Conservation (phyloP, 768 basidiomycete genomes). For the Lactifluus echinatus region DNA sequence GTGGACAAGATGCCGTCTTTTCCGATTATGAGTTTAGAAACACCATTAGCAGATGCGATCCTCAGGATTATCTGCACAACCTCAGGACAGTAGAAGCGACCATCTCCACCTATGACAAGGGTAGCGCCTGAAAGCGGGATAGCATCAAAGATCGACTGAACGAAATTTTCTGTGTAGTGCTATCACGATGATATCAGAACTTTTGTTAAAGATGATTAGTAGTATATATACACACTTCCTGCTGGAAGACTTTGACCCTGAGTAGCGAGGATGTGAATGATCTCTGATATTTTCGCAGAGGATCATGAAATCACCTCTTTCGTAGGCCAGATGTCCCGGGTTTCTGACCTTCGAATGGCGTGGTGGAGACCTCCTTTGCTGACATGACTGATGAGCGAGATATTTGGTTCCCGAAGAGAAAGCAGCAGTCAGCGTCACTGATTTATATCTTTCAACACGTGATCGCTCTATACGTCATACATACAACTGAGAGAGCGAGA, state of each 20-base stretch:
- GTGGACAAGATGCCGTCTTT: slow-evolving; percentile 90
- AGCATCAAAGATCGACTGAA: slow-evolving; percentile 89
- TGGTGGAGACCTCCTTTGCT: slow-evolving; percentile 67
- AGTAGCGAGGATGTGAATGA: slow-evolving; percentile 10
- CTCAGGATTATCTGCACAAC: slow-evolving; percentile 86
- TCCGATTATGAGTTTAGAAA: slow-evolving; percentile 86
- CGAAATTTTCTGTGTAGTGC: slow-evolving; percentile 99
- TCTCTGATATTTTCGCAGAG: neutral
- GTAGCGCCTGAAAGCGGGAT: slow-evolving; percentile 74
- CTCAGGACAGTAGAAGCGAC: slow-evolving; percentile 84
- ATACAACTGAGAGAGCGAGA: too few relatives aligned
- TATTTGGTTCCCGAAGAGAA: neutral
- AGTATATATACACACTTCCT: slow-evolving; percentile 50
- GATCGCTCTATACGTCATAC: neutral
- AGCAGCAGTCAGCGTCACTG: neutral
- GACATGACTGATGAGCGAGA: slow-evolving; percentile 30
- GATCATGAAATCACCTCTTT: slow-evolving; percentile 57
- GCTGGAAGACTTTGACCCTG: slow-evolving; percentile 98
- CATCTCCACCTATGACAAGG: slow-evolving; percentile 94
- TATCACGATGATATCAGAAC: slow-evolving; percentile 19
- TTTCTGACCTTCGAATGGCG: slow-evolving; percentile 89
- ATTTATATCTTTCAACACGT: slow-evolving; percentile 17
- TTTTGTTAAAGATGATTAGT: neutral
- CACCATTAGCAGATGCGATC: slow-evolving; percentile 91
- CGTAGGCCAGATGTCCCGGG: slow-evolving; percentile 97